phyloP scores from a whole-genome alignment of 2,329 filamentous ascomycete genomes.

The Onygenales sp. region DNA sequence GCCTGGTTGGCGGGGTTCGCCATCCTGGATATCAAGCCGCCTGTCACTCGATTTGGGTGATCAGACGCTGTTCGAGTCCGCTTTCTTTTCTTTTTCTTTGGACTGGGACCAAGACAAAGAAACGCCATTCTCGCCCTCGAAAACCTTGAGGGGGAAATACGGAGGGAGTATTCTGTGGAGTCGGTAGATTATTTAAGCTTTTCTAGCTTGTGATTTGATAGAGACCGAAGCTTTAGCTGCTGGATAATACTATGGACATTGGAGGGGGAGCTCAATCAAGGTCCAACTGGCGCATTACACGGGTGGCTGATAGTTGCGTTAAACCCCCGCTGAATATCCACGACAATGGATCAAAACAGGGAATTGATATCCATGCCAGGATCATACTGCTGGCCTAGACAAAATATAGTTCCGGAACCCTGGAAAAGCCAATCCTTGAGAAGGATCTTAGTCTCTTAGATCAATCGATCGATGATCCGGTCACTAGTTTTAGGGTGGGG shows the following conservation, averaged over 20 bases:
- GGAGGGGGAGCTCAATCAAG: neutral
- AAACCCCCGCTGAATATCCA: neutral
- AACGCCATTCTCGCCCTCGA: neutral
- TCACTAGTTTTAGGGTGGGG: neutral
- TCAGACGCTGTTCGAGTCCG: neutral
- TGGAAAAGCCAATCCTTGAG: neutral
- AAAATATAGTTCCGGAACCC: neutral
- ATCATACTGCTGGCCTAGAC: neutral
- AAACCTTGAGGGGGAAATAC: neutral
- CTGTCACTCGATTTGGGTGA: conserved; percentile 3
- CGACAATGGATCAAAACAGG: neutral
- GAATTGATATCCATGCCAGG: neutral
- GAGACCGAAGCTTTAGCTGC: neutral
- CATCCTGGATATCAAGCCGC: neutral
- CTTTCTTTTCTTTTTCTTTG: conserved; percentile 1
- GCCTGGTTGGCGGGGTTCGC: neutral
- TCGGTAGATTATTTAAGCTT: neutral
- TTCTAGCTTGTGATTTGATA: neutral
- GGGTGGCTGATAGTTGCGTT: neutral
- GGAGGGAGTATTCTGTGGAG: neutral
- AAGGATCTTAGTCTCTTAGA: neutral
- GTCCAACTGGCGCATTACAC: neutral
- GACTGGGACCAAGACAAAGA: conserved; percentile 1
- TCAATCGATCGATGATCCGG: conserved; percentile 1
- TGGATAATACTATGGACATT: neutral